These are phyloP conservation scores for Suillus cothurnatus DNA, from an alignment of 768 basidiomycete species.

Conservation along the genomic window DNA sequence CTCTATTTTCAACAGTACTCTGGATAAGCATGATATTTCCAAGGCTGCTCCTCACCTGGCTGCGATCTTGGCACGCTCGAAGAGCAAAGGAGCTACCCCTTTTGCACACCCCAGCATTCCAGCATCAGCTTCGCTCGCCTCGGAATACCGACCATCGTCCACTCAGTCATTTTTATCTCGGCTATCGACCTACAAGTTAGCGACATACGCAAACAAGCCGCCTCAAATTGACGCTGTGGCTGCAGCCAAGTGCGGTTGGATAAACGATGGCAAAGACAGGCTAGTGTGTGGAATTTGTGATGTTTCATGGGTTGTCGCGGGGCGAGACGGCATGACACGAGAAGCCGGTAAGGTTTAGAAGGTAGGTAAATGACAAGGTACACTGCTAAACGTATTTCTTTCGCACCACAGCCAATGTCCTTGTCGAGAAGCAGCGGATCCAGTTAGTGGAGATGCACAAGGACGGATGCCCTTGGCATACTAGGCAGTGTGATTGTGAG, in stretches of 20 bases:
- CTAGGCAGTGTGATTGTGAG: conserved; percentile 78
- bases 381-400: conserved; percentile 18
- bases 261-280: conserved; percentile 81
- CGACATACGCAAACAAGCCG: conserved; percentile 82
- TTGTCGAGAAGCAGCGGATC: conserved; percentile 72
- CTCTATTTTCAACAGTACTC: conserved; percentile 16
- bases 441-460: conserved; percentile 75
- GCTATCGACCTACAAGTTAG: conserved; percentile 74
- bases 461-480: conserved; percentile 83
- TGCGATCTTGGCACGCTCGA: conserved; percentile 59
- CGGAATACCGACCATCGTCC: conserved; percentile 81
- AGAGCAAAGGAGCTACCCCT: conserved; percentile 50
- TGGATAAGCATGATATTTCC: conserved; percentile 35
- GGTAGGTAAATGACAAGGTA: conserved; percentile 26
- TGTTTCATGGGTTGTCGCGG: conserved; percentile 73
- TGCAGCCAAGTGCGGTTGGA: conserved; percentile 82
- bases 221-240: conserved; percentile 73
- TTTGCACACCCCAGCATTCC: conserved; percentile 41
- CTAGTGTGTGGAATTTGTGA: conserved; percentile 72
- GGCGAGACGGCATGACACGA: conserved; percentile 68
- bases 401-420: conserved; percentile 52
- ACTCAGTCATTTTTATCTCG: conserved; percentile 71
- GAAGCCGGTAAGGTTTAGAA: conserved; percentile 67
- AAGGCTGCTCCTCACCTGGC: conserved; percentile 70
- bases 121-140: conserved; percentile 30